Base-by-base conservation (phyloP, 257 asterid genomes). In the Parsonsia alboflavescens region DNA sequence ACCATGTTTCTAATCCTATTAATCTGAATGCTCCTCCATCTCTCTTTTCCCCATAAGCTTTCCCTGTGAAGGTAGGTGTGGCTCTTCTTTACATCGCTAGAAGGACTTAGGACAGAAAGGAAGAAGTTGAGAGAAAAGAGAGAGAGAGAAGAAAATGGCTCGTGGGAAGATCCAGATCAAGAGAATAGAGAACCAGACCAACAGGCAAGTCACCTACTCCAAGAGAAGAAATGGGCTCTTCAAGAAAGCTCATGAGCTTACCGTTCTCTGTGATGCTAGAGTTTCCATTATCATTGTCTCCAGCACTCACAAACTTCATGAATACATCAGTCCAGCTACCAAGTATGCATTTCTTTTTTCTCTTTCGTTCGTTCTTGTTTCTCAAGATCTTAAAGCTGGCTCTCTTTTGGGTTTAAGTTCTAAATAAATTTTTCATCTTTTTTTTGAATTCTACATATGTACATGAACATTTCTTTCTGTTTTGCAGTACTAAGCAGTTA, bases 121-220 rank as follows among this genome's bases (percentile, higher is more conserved):
- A 53, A 54, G 17, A 9, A 10, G 26, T 4, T 36, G 30, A 46
- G 36, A 49, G 9, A 49, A 53, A 70, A 72, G 5, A 21, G 8
- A 28, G 19, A 33, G 46, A 26, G 15, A 68, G 26, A 59, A 46
- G 44, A 62, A 17, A 2, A 94, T 92, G 98, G 97, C 99, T 78
- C 90, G 98, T 74, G 99, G 99, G 53, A 92, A 94, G 89, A 94
- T 94, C 85, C 98, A 94, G 97, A 94, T 94, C 89, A 94, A 81
- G 96, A 88, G 82, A 61, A 94, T 94, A 30, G 99, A 94, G 84
- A 94, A 94, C 87, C 97, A 93, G 64, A 94, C 99, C 0, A 94
- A 94, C 85, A 84, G 98, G 81, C 99, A 94, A 73, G 99, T 92
- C 63, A 92, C 99, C 26, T 94, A 94, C 76, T 94, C 99, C 50